Evolutionary conservation across 257 asterid species (phyloP).

Genomic region (Striga asiatica): DNA sequence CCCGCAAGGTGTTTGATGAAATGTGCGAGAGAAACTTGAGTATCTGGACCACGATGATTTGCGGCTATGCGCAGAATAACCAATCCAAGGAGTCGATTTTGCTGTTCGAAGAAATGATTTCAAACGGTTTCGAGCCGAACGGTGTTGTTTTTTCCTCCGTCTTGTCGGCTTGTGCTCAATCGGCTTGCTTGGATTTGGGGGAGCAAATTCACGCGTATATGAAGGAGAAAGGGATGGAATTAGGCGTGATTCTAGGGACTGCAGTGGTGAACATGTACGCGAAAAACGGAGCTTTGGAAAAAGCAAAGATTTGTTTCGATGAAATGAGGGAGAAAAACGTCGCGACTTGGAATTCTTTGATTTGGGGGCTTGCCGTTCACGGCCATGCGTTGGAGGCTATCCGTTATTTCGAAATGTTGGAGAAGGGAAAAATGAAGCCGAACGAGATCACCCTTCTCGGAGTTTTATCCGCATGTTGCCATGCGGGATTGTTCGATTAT

Average conservation of each 20-base stretch:
- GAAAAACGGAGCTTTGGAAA: constrained; percentile 50
- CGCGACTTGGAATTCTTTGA: constrained; percentile 85
- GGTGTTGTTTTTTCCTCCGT: constrained; percentile 57
- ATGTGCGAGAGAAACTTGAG: constrained; percentile 29
- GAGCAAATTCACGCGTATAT: constrained; percentile 47
- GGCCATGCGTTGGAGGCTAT: constrained; percentile 73
- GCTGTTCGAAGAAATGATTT: constrained; percentile 44
- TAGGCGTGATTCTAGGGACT: constrained; percentile 73
- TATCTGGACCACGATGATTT: constrained; percentile 74
- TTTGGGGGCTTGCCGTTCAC: constrained; percentile 69
- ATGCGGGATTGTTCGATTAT: constrained; percentile 55
- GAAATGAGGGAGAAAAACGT: constrained; percentile 39
- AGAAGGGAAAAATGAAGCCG: constrained; percentile 33
- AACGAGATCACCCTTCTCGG: constrained; percentile 66
- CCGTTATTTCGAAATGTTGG: constrained; percentile 30
- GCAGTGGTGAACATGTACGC: constrained; percentile 87
- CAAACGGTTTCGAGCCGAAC: constrained; percentile 43
- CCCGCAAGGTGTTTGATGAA: constrained; percentile 68
- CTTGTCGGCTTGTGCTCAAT: constrained; percentile 75
- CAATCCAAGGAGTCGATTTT: constrained; percentile 36
- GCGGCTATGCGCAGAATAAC: constrained; percentile 71
- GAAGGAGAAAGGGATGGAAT: constrained; percentile 34
- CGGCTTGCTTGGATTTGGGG: constrained; percentile 66
- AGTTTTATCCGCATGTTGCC: constrained; percentile 78
- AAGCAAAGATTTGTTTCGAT: constrained; percentile 47